Evolutionary conservation across 208 protist species (phyloP).

Genomic region (Acanthamoeba royreba): DNA sequence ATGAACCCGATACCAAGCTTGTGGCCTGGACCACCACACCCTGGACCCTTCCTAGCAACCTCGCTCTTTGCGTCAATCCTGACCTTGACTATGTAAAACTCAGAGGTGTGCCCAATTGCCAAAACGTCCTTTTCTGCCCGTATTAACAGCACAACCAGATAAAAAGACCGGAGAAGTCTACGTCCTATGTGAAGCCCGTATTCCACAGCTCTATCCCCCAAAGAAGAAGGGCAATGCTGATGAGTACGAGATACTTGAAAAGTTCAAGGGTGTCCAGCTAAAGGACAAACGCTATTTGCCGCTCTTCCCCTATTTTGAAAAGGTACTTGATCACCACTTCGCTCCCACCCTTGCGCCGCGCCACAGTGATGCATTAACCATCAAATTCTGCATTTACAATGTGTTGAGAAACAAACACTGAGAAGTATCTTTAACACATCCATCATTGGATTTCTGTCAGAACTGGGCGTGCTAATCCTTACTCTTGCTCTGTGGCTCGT

Average conservation of each 20-base stretch:
- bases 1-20: conserved; percentile 85
- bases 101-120: conserved; percentile 75
- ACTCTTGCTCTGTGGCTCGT: no score
- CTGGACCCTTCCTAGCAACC: conserved; percentile 99
- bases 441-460: no score
- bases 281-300: conserved; percentile 92
- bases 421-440: no score
- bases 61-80: conserved; percentile 97
- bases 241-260: conserved; percentile 74
- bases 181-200: conserved; percentile 69
- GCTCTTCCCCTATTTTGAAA: conserved; percentile 95
- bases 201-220: conserved; percentile 65
- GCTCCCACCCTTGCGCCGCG: not conserved
- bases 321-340: conserved; percentile 49
- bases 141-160: conserved; percentile 42
- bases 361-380: no score
- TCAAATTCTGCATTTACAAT: no score
- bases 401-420: no score
- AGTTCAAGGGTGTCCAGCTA: conserved; percentile 87
- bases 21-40: conserved; percentile 99
- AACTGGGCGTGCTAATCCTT: no score
- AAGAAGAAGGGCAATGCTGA: conserved; percentile 68
- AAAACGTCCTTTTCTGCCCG: not conserved
- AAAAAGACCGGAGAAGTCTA: conserved; percentile 62
- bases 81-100: conserved; percentile 97